Evolutionary conservation across 1,284 basidiomycete species (phyloP).

Genomic region (Trichosporon sp.): DNA sequence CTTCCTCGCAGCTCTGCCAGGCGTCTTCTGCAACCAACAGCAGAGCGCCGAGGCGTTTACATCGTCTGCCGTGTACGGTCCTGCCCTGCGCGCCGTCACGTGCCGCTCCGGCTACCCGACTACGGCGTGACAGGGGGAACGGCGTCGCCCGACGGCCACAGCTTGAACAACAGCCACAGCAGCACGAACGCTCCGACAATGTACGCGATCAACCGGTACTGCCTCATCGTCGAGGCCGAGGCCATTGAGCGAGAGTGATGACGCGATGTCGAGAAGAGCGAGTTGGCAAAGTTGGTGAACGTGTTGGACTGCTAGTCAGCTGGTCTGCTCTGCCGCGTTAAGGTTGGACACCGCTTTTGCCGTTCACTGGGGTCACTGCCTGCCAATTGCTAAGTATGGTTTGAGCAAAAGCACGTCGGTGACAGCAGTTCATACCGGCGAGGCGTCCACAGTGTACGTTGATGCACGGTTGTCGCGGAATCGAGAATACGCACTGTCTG

Average conservation of each 20-base stretch:
- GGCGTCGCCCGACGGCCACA: slow-evolving; percentile 36
- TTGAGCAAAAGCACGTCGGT: no score
- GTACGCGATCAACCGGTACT: slow-evolving; percentile 53
- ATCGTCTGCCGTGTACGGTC: background rate
- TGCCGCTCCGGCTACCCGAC: background rate
- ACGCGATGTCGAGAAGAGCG: slow-evolving; percentile 53
- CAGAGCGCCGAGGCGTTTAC: background rate
- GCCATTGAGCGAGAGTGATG: slow-evolving; percentile 53
- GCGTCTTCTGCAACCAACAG: background rate
- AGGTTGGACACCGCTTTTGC: no score
- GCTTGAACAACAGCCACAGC: slow-evolving; percentile 49
- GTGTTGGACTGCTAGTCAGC: slow-evolving; percentile 43
- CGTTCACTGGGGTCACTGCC: no score
- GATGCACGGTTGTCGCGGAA: background rate
- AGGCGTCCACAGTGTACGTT: background rate
- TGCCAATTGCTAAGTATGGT: no score
- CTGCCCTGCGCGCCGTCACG: background rate
- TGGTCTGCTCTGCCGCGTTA: background rate
- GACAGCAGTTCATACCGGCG: no score
- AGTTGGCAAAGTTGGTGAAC: slow-evolving; percentile 51
- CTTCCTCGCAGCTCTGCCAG: background rate
- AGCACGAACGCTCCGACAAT: slow-evolving; percentile 47
- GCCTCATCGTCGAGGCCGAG: slow-evolving; percentile 45
- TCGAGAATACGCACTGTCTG: background rate
- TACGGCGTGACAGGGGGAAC: slow-evolving; percentile 10